Percentiles rank a stretch among this genome's conserved stretches.
phyloP scores from a whole-genome alignment of 2,329 filamentous ascomycete genomes.

The Fusarium cyanostomum region DNA sequence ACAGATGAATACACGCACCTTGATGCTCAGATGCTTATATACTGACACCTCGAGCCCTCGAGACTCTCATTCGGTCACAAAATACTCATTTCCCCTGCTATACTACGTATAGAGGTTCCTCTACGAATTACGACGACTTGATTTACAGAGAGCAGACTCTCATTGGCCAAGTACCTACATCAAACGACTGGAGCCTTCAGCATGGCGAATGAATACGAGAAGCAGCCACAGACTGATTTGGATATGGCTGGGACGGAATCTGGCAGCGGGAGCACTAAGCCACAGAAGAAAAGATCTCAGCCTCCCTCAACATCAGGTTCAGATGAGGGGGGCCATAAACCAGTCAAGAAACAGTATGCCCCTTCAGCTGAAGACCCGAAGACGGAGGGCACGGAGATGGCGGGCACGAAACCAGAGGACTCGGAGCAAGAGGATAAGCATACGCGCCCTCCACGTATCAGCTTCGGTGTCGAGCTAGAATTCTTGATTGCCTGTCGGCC shows the following conservation, averaged over 20 bases:
- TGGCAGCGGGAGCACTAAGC: not conserved
- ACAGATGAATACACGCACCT: not conserved
- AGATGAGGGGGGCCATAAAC: constrained; percentile 3
- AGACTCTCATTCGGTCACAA: not conserved
- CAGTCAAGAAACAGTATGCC: not conserved
- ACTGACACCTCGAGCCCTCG: not conserved
- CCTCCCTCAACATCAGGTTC: not conserved
- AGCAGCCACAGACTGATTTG: too few species aligned
- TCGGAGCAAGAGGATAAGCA: constrained; percentile 5
- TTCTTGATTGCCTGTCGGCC: constrained; percentile 19
- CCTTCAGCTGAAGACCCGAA: too few species aligned
- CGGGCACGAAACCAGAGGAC: not conserved
- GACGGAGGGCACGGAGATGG: not conserved
- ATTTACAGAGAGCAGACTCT: not conserved
- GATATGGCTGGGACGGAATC: not conserved
- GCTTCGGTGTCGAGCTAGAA: constrained; percentile 37
- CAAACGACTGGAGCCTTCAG: not conserved
- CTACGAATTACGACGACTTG: not conserved
- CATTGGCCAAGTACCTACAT: not conserved
- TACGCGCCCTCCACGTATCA: constrained; percentile 26
- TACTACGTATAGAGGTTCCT: not conserved
- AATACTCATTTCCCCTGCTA: not conserved
- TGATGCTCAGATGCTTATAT: not conserved
- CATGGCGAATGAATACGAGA: not conserved
- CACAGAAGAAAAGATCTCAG: not conserved